phyloP scores from a whole-genome alignment of 2,329 filamentous ascomycete genomes.

The Ophiostoma pallidulum region DNA sequence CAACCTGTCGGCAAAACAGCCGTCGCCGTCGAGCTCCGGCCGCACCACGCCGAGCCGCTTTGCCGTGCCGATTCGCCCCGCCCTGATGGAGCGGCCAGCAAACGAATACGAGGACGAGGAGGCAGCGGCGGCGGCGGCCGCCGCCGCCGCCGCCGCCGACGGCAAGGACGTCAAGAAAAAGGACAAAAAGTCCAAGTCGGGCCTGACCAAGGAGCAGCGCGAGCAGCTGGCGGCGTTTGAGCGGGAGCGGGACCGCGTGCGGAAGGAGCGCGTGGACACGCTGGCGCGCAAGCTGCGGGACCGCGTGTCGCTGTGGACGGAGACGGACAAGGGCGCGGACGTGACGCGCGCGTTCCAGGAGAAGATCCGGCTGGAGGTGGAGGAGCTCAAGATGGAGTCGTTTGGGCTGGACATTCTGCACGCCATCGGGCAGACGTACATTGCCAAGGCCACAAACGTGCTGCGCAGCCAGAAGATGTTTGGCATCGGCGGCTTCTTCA shows the following conservation, averaged over 20 bases:
- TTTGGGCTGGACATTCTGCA: conserved; percentile 95
- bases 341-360: conserved; percentile 86
- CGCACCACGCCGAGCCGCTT: conserved; percentile 31
- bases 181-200: conserved; percentile 64
- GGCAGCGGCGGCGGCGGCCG: conserved; percentile 39
- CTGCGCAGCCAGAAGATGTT: conserved; percentile 96
- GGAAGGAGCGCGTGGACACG: conserved; percentile 77
- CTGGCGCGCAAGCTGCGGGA: conserved; percentile 79
- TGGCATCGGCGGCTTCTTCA: conserved; percentile 91
- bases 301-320: conserved; percentile 88
- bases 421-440: conserved; percentile 84
- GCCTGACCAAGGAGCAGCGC: conserved; percentile 80
- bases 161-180: conserved; percentile 58
- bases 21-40: conserved; percentile 29
- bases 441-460: conserved; percentile 76
- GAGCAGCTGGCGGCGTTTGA: conserved; percentile 88
- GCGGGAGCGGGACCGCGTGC: conserved; percentile 69
- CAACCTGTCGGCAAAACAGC: conserved; percentile 32
- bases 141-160: conserved; percentile 41
- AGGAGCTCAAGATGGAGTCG: conserved; percentile 98
- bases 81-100: conserved; percentile 73
- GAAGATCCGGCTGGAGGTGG: conserved; percentile 88
- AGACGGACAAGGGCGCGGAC: conserved; percentile 81
- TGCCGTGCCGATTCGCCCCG: conserved; percentile 66
- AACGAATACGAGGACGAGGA: conserved; percentile 67